phyloP scores from a whole-genome alignment of 331 rosid genomes.

The Saraca asoca region DNA sequence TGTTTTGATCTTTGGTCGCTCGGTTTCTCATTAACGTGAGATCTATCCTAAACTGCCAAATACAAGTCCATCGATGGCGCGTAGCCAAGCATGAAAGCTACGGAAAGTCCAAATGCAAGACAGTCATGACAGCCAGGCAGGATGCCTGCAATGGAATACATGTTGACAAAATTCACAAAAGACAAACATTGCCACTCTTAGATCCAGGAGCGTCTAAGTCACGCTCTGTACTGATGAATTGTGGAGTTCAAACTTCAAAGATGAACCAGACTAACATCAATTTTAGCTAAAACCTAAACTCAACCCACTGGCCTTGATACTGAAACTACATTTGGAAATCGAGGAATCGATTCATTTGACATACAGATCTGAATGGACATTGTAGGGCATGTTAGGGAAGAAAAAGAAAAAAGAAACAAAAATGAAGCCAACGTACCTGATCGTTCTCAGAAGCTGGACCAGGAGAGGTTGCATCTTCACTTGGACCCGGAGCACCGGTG shows the following conservation, averaged over 20 bases:
- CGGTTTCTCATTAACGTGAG: no score
- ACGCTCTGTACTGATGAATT: no score
- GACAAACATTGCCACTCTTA: no score
- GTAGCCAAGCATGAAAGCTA: constrained; percentile 12
- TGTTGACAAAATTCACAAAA: no score
- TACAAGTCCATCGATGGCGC: constrained; percentile 25
- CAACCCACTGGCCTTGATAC: not conserved
- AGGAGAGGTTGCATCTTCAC: constrained; percentile 53
- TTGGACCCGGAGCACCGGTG: constrained; percentile 60
- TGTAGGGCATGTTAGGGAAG: not conserved
- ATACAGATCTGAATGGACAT: constrained; percentile 53
- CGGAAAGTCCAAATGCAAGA: not conserved
- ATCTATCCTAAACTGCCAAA: not conserved
- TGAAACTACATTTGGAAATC: constrained; percentile 2
- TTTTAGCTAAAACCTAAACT: no score
- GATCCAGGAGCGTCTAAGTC: no score
- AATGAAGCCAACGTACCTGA: constrained; percentile 43
- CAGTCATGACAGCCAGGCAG: no score
- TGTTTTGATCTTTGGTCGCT: no score
- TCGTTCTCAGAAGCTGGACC: constrained; percentile 55
- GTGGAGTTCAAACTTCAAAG: no score
- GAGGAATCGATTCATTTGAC: not conserved
- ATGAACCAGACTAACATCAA: no score
- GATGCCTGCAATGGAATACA: not conserved
- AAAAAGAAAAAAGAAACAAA: not conserved